phyloP scores from a whole-genome alignment of 345 rosid genomes.

The rapeseed (Brassica napus) region Da-Ae NC_063435.1:11000501-11001000 shows the following conservation, averaged over 20 bases:
- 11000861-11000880: slow-evolving; percentile 92
- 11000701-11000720: not conserved
- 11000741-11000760: not conserved
- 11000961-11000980: slow-evolving; percentile 80
- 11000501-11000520: slow-evolving; percentile 76
- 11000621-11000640: slow-evolving; percentile 51
- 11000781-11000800: slow-evolving; percentile 56
- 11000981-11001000: slow-evolving; percentile 77
- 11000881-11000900: slow-evolving; percentile 80
- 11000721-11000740: not conserved
- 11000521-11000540: slow-evolving; percentile 71
- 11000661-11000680: not conserved
- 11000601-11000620: slow-evolving; percentile 82
- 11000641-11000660: not conserved
- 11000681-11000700: not conserved
- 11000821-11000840: slow-evolving; percentile 91
- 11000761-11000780: not conserved
- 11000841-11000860: slow-evolving; percentile 97
- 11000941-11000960: slow-evolving; percentile 83
- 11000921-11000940: slow-evolving; percentile 53
- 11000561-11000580: slow-evolving; percentile 61
- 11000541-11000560: slow-evolving; percentile 95
- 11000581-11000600: slow-evolving; percentile 69
- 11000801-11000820: slow-evolving; percentile 89
- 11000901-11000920: slow-evolving; percentile 63